Conservation (phyloP, 2,329 filamentous ascomycete species). For the Aspergillus texensis region DNA sequence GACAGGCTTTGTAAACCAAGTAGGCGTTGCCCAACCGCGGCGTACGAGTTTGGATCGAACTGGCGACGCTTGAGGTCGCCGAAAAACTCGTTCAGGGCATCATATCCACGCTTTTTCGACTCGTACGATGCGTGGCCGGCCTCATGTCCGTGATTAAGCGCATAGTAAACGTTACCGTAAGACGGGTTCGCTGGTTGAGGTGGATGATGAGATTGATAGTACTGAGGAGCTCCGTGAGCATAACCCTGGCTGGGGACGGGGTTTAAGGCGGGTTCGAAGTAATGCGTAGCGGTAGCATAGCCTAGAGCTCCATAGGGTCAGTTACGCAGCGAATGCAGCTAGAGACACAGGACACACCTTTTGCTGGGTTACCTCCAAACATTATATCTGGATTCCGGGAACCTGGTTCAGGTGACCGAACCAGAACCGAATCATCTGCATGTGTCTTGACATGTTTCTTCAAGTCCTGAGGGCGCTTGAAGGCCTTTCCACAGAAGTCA, state of each 20-base stretch:
- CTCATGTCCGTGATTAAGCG: constrained; percentile 67
- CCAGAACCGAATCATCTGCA: constrained; percentile 85
- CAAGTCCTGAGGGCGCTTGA: constrained; percentile 97
- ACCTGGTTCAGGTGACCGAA: constrained; percentile 65
- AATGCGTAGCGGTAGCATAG: constrained; percentile 53
- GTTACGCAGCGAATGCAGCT: constrained; percentile 1
- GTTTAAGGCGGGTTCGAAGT: constrained; percentile 56
- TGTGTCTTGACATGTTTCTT: constrained; percentile 99
- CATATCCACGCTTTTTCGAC: constrained; percentile 79
- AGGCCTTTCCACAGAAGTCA: constrained; percentile 97
- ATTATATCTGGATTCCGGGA: constrained; percentile 47
- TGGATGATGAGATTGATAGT: constrained; percentile 58
- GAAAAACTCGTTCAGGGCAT: constrained; percentile 92
- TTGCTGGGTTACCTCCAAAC: constrained; percentile 40
- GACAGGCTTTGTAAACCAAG: constrained; percentile 74
- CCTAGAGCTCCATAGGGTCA: constrained; percentile 23
- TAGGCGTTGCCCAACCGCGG: constrained; percentile 86
- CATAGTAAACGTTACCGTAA: constrained; percentile 77
- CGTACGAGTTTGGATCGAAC: constrained; percentile 86
- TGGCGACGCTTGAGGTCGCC: constrained; percentile 88
- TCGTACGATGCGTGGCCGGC: constrained; percentile 66
- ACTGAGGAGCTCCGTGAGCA: constrained; percentile 49
- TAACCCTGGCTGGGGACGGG: constrained; percentile 48
- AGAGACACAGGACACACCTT: constrained; percentile 31
- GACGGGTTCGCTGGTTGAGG: constrained; percentile 59